Percentiles rank a stretch among this genome's conserved stretches.
Conservation (phyloP, 805 yeast genomes). For the Metschnikowia santaceciliae region DNA sequence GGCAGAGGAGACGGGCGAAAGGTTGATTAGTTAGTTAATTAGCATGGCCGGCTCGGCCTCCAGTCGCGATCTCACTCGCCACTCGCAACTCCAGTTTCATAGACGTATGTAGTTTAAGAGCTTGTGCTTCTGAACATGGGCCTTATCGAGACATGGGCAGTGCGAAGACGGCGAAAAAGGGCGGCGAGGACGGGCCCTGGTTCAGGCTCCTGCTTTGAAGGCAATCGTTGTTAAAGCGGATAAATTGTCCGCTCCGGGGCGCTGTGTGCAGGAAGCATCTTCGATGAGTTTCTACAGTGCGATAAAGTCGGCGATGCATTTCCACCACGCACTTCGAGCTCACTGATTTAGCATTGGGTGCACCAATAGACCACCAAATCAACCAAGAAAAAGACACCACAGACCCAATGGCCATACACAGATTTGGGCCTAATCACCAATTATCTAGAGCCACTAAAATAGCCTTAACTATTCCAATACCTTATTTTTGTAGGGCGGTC, state of each 20-base stretch:
- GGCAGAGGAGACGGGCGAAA: too few species aligned
- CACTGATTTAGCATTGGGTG: not conserved
- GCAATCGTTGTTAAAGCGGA: not conserved
- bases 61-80: not conserved
- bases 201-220: too few species aligned
- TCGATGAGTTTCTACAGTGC: not conserved
- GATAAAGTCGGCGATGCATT: constrained; percentile 3
- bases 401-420: not conserved
- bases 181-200: too few species aligned
- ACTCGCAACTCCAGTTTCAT: not conserved
- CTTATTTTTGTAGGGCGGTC: not conserved
- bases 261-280: not conserved
- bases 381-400: too few species aligned
- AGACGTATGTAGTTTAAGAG: too few species aligned
- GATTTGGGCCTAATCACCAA: too few species aligned
- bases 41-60: not conserved
- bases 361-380: not conserved
- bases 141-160: too few species aligned
- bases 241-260: not conserved
- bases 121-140: too few species aligned
- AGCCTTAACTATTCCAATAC: too few species aligned
- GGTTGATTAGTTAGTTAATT: too few species aligned
- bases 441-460: too few species aligned
- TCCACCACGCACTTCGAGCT: not conserved
- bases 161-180: too few species aligned